phyloP scores from a whole-genome alignment of 192 early-diverging fungal species.

The Entophlyctis luteolus region DNA sequence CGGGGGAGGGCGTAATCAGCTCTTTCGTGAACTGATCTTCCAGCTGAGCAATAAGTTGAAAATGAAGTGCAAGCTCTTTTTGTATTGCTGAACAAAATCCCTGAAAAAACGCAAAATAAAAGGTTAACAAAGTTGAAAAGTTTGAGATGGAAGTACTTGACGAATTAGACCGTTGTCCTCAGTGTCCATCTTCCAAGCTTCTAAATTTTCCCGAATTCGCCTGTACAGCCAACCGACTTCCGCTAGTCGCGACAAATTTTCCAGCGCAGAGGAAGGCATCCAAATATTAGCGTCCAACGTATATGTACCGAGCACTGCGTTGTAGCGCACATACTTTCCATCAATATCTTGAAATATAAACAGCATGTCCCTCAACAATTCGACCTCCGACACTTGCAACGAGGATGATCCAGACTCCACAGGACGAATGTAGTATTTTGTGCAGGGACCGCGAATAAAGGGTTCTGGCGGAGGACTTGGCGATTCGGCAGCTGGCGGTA shows the following conservation, averaged over 20 bases:
- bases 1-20: slow-evolving; percentile 19
- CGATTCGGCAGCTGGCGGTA: background rate
- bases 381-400: slow-evolving; percentile 21
- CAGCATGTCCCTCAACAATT: slow-evolving; percentile 77
- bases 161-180: slow-evolving; percentile 48
- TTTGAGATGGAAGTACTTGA: slow-evolving; percentile 25
- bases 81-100: slow-evolving; percentile 78
- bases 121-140: slow-evolving; percentile 31
- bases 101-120: slow-evolving; percentile 52
- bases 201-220: slow-evolving; percentile 57
- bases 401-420: background rate
- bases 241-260: slow-evolving; percentile 61
- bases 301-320: slow-evolving; percentile 47
- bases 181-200: slow-evolving; percentile 23
- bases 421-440: background rate
- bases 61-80: slow-evolving; percentile 78
- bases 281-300: slow-evolving; percentile 50
- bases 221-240: slow-evolving; percentile 80
- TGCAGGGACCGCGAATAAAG: slow-evolving; percentile 5
- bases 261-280: slow-evolving; percentile 58
- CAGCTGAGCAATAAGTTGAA: slow-evolving; percentile 76
- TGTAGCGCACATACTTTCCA: slow-evolving; percentile 74
- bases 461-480: background rate
- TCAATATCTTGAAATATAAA: slow-evolving; percentile 94
- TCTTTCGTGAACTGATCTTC: slow-evolving; percentile 65